Evolutionary conservation across 192 early-diverging fungal species (phyloP).

Genomic region (Entomortierella lignicola): DNA sequence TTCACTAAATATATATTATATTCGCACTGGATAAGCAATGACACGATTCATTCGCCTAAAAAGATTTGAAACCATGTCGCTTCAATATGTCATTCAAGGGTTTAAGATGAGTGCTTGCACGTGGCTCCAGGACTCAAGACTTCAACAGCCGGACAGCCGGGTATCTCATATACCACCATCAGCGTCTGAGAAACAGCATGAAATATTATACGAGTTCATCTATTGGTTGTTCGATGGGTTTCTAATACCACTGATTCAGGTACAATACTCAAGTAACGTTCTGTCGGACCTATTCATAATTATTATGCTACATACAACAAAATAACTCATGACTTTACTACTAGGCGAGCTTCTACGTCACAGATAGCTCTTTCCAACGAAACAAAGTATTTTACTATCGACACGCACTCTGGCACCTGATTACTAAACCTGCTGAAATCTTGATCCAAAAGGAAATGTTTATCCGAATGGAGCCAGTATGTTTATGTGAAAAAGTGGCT

Average conservation of each 20-base stretch:
- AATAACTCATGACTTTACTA: neutral
- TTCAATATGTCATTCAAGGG: constrained; percentile 65
- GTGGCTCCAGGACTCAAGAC: constrained; percentile 24
- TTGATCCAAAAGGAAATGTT: constrained; percentile 49
- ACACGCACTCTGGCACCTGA: constrained; percentile 75
- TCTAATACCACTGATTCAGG: constrained; percentile 69
- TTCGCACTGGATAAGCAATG: too few species aligned
- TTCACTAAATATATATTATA: too few species aligned
- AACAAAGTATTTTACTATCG: constrained; percentile 82
- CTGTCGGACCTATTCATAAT: too few species aligned
- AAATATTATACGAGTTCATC: constrained; percentile 70
- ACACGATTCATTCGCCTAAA: constrained; percentile 65
- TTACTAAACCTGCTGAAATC: constrained; percentile 60
- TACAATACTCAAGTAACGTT: constrained; percentile 6
- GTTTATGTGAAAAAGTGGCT: neutral
- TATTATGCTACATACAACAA: too few species aligned
- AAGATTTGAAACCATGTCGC: constrained; percentile 68
- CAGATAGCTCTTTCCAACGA: constrained; percentile 74
- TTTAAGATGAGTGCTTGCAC: constrained; percentile 62
- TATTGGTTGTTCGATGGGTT: constrained; percentile 75
- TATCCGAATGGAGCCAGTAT: constrained; percentile 37
- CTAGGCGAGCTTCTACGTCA: constrained; percentile 82
- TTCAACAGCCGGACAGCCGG: neutral
- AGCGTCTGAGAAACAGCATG: constrained; percentile 60
- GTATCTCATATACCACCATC: constrained; percentile 51